phyloP scores from a whole-genome alignment of 768 basidiomycete genomes.

The Trametes coccinea region DNA sequence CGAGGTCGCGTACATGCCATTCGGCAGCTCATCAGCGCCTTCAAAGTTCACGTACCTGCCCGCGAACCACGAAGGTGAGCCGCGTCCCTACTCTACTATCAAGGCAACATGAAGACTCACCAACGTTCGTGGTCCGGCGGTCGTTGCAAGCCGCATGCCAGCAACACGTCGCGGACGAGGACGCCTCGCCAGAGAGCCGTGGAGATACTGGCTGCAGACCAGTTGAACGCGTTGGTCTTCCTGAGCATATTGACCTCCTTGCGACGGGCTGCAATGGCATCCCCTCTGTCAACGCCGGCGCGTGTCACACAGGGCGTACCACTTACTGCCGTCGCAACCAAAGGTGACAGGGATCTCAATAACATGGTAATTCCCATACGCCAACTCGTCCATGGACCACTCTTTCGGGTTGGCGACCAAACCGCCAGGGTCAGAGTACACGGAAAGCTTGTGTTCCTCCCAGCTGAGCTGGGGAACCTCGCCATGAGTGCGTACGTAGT shows the following conservation, averaged over 20 bases:
- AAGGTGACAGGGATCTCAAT: slow-evolving; percentile 26
- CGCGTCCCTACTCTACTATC: no score
- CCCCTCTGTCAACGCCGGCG: not conserved
- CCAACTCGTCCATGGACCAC: slow-evolving; percentile 25
- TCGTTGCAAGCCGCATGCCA: slow-evolving; percentile 20
- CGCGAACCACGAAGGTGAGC: no score
- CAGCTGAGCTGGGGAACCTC: slow-evolving; percentile 24
- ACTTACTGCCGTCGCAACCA: slow-evolving; percentile 29
- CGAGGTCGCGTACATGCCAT: slow-evolving; percentile 24
- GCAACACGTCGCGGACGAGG: slow-evolving; percentile 20
- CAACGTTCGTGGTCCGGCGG: slow-evolving; percentile 20
- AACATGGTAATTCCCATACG: slow-evolving; percentile 8
- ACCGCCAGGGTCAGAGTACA: slow-evolving; percentile 7
- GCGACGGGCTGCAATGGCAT: slow-evolving; percentile 12
- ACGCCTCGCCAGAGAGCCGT: slow-evolving; percentile 25
- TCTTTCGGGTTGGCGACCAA: slow-evolving; percentile 10
- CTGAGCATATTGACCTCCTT: slow-evolving; percentile 28
- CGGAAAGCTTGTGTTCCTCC: slow-evolving; percentile 21
- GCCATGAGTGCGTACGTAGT: slow-evolving; percentile 27
- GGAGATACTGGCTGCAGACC: slow-evolving; percentile 23
- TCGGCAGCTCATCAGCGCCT: slow-evolving; percentile 24
- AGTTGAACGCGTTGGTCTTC: slow-evolving; percentile 19
- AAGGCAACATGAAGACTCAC: not conserved
- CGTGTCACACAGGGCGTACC: not conserved
- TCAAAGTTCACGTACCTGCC: slow-evolving; percentile 24